Percentiles rank a stretch among this genome's conserved stretches.
Evolutionary conservation across 768 basidiomycete species (phyloP).

Genomic region (Pleurotus platypus): DNA sequence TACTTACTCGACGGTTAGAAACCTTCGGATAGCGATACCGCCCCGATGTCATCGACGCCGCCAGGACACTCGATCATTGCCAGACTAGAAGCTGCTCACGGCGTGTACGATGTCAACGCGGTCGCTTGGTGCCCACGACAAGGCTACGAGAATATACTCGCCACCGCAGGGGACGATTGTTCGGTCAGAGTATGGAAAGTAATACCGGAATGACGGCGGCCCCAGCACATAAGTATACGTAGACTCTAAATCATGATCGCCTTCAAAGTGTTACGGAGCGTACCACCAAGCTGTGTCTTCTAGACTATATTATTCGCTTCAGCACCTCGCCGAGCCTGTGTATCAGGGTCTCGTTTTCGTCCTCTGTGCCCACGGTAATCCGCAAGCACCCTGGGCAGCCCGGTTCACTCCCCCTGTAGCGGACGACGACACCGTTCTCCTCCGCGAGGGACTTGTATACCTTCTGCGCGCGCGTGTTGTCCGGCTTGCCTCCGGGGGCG

Average conservation of each 20-base stretch:
- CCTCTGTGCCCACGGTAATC: slow-evolving; percentile 83
- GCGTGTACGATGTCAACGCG: slow-evolving; percentile 80
- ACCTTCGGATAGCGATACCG: slow-evolving; percentile 13
- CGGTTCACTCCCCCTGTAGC: slow-evolving; percentile 81
- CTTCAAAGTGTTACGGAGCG: too few species aligned
- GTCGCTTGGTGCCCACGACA: slow-evolving; percentile 78
- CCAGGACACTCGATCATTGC: slow-evolving; percentile 52
- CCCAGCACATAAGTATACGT: too few species aligned
- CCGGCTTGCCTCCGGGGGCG: slow-evolving; percentile 37
- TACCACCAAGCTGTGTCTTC: too few species aligned
- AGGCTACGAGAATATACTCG: slow-evolving; percentile 64
- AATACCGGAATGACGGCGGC: neutral
- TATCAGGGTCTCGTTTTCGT: slow-evolving; percentile 68
- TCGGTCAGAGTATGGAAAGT: slow-evolving; percentile 75
- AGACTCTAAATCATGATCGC: too few species aligned
- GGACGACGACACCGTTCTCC: slow-evolving; percentile 80
- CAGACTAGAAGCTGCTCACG: slow-evolving; percentile 64
- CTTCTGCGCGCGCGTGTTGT: slow-evolving; percentile 55
- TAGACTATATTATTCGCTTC: slow-evolving; percentile 11
- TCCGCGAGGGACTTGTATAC: slow-evolving; percentile 87
- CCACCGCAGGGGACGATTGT: slow-evolving; percentile 87
- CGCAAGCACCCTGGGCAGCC: slow-evolving; percentile 88
- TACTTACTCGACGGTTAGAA: slow-evolving; percentile 20
- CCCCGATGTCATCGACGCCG: slow-evolving; percentile 9
- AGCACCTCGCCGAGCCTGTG: slow-evolving; percentile 51